These are phyloP conservation scores for Suillus plorans DNA, from an alignment of 768 basidiomycete species.

Conservation along the genomic window DNA sequence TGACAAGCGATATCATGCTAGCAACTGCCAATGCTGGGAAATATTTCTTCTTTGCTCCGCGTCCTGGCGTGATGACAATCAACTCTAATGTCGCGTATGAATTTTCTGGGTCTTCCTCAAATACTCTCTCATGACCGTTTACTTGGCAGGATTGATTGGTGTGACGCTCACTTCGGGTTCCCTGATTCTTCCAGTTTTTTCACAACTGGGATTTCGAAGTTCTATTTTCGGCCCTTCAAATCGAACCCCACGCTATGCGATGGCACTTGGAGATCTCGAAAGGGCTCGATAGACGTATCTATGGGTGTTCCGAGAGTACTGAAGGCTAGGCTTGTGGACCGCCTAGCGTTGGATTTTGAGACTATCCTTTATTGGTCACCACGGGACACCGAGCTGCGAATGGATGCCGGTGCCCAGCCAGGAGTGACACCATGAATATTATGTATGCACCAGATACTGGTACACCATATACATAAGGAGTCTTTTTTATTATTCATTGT, in stretches of 20 bases:
- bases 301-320: slow-evolving; percentile 21
- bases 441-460: not conserved
- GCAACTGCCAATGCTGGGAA: slow-evolving; percentile 17
- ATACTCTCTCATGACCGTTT: not conserved
- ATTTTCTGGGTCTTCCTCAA: not conserved
- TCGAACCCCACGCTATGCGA: slow-evolving; percentile 23
- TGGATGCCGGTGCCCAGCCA: not conserved
- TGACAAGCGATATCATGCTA: slow-evolving; percentile 21
- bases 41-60: slow-evolving; percentile 13
- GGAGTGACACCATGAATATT: not conserved
- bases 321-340: slow-evolving; percentile 20
- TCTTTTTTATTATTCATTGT: not conserved
- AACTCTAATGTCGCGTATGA: slow-evolving; percentile 24
- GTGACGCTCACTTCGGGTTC: slow-evolving; percentile 21
- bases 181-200: slow-evolving; percentile 18
- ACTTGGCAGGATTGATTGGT: slow-evolving; percentile 22
- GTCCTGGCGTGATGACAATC: slow-evolving; percentile 13
- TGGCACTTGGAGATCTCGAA: slow-evolving; percentile 15
- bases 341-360: slow-evolving; percentile 13
- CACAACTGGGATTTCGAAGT: slow-evolving; percentile 16
- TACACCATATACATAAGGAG: not conserved
- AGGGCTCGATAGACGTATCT: slow-evolving; percentile 21
- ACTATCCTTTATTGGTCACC: slow-evolving; percentile 6
- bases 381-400: not conserved
- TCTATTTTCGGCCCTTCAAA: slow-evolving; percentile 23